Conservation (phyloP, 495 filamentous ascomycete genomes). For the Terfezia boudieri region DNA sequence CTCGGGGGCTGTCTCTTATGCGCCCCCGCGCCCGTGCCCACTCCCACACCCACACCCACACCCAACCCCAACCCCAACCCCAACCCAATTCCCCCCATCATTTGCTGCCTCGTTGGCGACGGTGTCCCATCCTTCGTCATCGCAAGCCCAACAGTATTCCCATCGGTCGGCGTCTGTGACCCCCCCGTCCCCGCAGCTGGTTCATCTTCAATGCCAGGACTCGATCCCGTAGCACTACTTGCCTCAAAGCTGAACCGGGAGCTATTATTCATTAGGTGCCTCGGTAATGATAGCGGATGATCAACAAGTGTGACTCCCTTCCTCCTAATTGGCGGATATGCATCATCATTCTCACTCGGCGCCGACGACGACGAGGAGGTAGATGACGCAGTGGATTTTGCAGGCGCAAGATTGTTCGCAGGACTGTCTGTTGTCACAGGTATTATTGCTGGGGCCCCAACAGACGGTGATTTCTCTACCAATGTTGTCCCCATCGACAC, state of each 20-base stretch:
- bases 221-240: slow-evolving; percentile 19
- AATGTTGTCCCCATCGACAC: slow-evolving; percentile 9
- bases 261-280: slow-evolving; percentile 40
- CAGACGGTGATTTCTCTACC: not conserved
- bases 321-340: slow-evolving; percentile 12
- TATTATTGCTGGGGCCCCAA: not conserved
- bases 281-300: slow-evolving; percentile 27
- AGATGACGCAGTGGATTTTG: not conserved
- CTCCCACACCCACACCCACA: too few species aligned
- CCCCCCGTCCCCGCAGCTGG: slow-evolving; percentile 32
- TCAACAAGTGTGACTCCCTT: slow-evolving; percentile 16
- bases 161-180: slow-evolving; percentile 11
- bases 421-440: not conserved
- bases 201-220: slow-evolving; percentile 35
- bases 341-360: slow-evolving; percentile 12
- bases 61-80: not conserved
- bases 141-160: not conserved
- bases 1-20: not conserved
- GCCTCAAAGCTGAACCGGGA: slow-evolving; percentile 57
- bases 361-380: slow-evolving; percentile 14
- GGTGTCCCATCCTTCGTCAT: not conserved
- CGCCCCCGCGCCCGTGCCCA: not conserved
- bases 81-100: not conserved
- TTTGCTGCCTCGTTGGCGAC: not conserved
- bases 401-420: not conserved